Percentiles rank a stretch among this genome's conserved stretches.
phyloP scores from a whole-genome alignment of 1,139 yeast species.

The Scheffersomyces illinoinensis region DNA sequence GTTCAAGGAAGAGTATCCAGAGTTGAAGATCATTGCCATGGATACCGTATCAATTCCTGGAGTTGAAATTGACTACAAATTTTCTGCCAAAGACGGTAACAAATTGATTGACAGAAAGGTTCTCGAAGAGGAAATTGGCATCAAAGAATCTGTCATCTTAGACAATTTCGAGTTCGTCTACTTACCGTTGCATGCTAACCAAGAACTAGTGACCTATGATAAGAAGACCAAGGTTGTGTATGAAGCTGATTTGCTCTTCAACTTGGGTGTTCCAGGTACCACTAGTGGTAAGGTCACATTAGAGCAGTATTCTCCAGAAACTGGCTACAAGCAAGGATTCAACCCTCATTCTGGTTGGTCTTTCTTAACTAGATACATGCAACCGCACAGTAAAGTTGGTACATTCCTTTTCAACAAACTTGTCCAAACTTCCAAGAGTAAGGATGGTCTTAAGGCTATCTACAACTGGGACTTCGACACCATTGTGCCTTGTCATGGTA shows the following conservation, averaged over 20 bases:
- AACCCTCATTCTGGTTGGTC: slow-evolving; percentile 23
- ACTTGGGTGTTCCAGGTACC: slow-evolving; percentile 16
- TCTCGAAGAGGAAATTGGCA: slow-evolving; percentile 23
- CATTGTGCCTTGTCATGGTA: slow-evolving; percentile 27
- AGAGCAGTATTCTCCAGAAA: slow-evolving; percentile 23
- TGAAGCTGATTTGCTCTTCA: slow-evolving; percentile 27
- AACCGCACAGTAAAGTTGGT: slow-evolving; percentile 22
- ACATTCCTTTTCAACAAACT: slow-evolving; percentile 30
- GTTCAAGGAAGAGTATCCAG: slow-evolving; percentile 50
- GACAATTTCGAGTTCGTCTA: slow-evolving; percentile 26
- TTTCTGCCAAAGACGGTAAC: slow-evolving; percentile 29
- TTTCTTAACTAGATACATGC: slow-evolving; percentile 19
- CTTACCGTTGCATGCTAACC: slow-evolving; percentile 21
- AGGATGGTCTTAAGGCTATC: slow-evolving; percentile 18
- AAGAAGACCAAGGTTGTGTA: slow-evolving; percentile 19
- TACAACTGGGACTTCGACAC: slow-evolving; percentile 23
- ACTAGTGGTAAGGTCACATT: slow-evolving; percentile 16
- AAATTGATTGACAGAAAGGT: slow-evolving; percentile 22
- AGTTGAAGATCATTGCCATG: slow-evolving; percentile 50
- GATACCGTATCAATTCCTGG: slow-evolving; percentile 26
- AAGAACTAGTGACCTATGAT: slow-evolving; percentile 25
- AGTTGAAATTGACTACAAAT: slow-evolving; percentile 14
- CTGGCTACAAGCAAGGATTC: slow-evolving; percentile 19
- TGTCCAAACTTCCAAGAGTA: slow-evolving; percentile 15
- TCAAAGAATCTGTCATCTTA: slow-evolving; percentile 16